phyloP scores from a whole-genome alignment of 2,329 filamentous ascomycete genomes.

The Colletotrichum sublineola region DNA sequence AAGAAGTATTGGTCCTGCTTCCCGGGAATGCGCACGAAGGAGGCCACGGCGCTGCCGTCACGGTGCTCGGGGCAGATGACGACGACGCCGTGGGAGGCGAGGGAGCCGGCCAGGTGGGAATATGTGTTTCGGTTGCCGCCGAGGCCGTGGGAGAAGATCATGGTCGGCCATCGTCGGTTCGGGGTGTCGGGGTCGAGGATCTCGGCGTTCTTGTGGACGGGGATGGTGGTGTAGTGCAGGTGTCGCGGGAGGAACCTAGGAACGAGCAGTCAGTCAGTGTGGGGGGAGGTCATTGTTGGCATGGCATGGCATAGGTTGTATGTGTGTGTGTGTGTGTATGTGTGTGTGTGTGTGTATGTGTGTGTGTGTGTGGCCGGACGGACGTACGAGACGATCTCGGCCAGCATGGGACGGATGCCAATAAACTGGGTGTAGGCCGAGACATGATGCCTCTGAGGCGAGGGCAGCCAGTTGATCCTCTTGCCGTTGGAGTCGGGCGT shows the following conservation, averaged over 20 bases:
- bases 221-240: slow-evolving; percentile 80
- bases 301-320: no score
- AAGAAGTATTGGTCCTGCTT: slow-evolving; percentile 56
- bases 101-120: slow-evolving; percentile 82
- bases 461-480: slow-evolving; percentile 81
- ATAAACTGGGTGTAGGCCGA: slow-evolving; percentile 83
- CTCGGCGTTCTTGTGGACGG: slow-evolving; percentile 78
- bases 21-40: slow-evolving; percentile 75
- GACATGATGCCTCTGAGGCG: slow-evolving; percentile 80
- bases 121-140: slow-evolving; percentile 87
- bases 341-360: no score
- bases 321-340: no score
- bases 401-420: slow-evolving; percentile 71
- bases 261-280: neutral
- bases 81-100: slow-evolving; percentile 85
- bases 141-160: slow-evolving; percentile 89
- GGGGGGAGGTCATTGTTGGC: no score
- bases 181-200: slow-evolving; percentile 65
- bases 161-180: slow-evolving; percentile 78
- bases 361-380: no score
- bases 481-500: slow-evolving; percentile 65
- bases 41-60: slow-evolving; percentile 83
- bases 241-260: slow-evolving; percentile 76
- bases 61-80: slow-evolving; percentile 87
- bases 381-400: slow-evolving; percentile 71